Percentiles rank a stretch among this genome's conserved stretches.
These are phyloP conservation scores for Parietichytrium sp. DNA, from an alignment of 108 stramenopile genomes.

Conservation along the genomic window DNA sequence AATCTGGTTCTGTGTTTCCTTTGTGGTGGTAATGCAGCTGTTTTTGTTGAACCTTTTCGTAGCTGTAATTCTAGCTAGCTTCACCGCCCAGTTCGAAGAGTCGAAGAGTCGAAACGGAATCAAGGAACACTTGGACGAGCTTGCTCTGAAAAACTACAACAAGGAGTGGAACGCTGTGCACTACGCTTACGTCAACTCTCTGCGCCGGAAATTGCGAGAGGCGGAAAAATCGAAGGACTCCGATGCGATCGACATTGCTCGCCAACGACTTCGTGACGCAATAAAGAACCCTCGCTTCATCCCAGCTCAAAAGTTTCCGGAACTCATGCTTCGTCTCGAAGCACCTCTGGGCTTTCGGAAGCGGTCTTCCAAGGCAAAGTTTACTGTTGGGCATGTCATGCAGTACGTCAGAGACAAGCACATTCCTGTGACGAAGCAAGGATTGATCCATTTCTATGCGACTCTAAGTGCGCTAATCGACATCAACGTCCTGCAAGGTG, in stretches of 20 bases:
- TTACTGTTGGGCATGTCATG: not conserved
- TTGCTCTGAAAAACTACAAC: constrained; percentile 32
- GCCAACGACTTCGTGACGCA: not conserved
- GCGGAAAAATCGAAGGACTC: not conserved
- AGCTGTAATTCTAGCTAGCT: constrained; percentile 41
- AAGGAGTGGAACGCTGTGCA: not conserved
- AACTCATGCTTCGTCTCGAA: constrained; percentile 29
- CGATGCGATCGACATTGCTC: not conserved
- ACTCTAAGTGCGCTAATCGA: not conserved
- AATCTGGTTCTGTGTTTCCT: constrained; percentile 5
- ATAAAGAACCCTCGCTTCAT: not conserved
- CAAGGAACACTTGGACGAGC: constrained; percentile 15
- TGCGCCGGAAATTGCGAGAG: not conserved
- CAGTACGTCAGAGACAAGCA: not conserved
- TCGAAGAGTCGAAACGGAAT: not conserved
- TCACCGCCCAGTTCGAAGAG: constrained; percentile 2
- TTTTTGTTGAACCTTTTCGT: constrained; percentile 45
- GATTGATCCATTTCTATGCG: constrained; percentile 35
- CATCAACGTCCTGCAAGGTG: constrained; percentile 29
- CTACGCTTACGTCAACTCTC: not conserved
- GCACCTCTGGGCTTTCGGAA: constrained; percentile 38
- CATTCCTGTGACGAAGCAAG: constrained; percentile 24
- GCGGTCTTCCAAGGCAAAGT: not conserved
- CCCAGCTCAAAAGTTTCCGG: constrained; percentile 15
- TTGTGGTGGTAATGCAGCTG: constrained; percentile 23